phyloP scores from a whole-genome alignment of 225 moss, liverwort and hornwort genomes.

The Takakia lepidozioides region DNA sequence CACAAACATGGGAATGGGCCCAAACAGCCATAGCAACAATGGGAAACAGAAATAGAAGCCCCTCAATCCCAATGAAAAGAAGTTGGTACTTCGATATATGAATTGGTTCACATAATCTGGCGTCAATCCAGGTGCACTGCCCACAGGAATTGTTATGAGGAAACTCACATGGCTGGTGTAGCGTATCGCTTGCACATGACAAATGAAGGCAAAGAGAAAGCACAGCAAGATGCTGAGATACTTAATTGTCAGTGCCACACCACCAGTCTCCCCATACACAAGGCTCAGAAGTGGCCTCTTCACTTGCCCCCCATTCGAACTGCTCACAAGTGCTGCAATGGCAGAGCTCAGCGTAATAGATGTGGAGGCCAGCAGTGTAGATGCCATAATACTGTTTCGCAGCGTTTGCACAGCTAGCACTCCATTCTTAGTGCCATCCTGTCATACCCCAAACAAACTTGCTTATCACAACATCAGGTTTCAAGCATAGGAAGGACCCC shows the following conservation, averaged over 20 bases:
- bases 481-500: too few species aligned
- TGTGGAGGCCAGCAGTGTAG: slow-evolving; percentile 74
- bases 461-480: neutral
- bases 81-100: slow-evolving; percentile 50
- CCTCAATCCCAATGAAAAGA: slow-evolving; percentile 71
- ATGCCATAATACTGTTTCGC: slow-evolving; percentile 93
- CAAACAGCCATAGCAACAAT: slow-evolving; percentile 76
- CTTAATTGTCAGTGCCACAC: slow-evolving; percentile 34
- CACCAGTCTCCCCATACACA: slow-evolving; percentile 43
- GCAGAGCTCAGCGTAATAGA: slow-evolving; percentile 77
- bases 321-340: slow-evolving; percentile 60
- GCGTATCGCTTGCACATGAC: slow-evolving; percentile 73
- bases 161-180: slow-evolving; percentile 76
- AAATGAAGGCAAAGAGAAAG: slow-evolving; percentile 63
- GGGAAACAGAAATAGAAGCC: slow-evolving; percentile 79
- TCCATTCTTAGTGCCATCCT: slow-evolving; percentile 66
- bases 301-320: slow-evolving; percentile 10
- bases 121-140: slow-evolving; percentile 59
- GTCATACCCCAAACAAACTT: slow-evolving; percentile 12
- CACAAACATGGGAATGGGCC: slow-evolving; percentile 65
- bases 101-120: slow-evolving; percentile 64
- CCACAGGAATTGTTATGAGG: slow-evolving; percentile 64
- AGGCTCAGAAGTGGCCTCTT: slow-evolving; percentile 18
- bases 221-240: slow-evolving; percentile 61
- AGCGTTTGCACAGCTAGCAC: slow-evolving; percentile 80